phyloP scores from a whole-genome alignment of 1,284 basidiomycete species.

The Omphalotus olearius region DNA sequence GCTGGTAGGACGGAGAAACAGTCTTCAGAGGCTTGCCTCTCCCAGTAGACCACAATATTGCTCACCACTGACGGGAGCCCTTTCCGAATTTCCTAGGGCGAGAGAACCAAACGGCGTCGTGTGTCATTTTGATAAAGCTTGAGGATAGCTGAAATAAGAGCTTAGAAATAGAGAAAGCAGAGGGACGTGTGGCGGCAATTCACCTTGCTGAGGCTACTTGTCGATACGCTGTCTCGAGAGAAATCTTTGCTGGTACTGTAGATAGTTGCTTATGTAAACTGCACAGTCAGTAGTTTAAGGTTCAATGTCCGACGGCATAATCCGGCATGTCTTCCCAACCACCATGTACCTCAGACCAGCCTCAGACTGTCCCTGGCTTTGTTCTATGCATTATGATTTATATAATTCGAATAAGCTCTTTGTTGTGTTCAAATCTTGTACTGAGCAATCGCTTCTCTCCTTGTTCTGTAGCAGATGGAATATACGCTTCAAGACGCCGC shows the following conservation, averaged over 20 bases:
- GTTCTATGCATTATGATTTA: too few species aligned
- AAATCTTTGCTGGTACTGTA: neutral
- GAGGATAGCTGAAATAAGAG: slow-evolving; percentile 12
- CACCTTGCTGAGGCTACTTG: slow-evolving; percentile 7
- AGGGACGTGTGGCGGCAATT: neutral
- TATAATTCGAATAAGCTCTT: too few species aligned
- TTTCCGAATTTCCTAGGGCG: slow-evolving; percentile 94
- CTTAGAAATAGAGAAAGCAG: slow-evolving; percentile 1
- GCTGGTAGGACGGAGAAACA: slow-evolving; percentile 36
- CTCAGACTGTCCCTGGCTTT: too few species aligned
- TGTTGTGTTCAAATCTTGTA: too few species aligned
- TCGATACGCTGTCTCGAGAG: slow-evolving; percentile 8
- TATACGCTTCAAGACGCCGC: too few species aligned
- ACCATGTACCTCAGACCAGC: too few species aligned
- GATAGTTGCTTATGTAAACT: slow-evolving; percentile 32
- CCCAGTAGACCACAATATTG: slow-evolving; percentile 8
- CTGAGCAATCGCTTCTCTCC: too few species aligned
- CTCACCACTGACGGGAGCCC: slow-evolving; percentile 90
- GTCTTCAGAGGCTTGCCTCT: too few species aligned
- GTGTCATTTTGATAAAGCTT: slow-evolving; percentile 64
- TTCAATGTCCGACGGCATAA: slow-evolving; percentile 2
- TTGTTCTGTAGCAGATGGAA: too few species aligned
- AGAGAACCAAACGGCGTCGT: slow-evolving; percentile 91
- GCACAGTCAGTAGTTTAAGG: slow-evolving; percentile 29
- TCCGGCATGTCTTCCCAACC: too few species aligned